Percentiles rank a stretch among this genome's conserved stretches.
Conservation (phyloP, 805 yeast genomes). For the Sungouiella blattae region DNA sequence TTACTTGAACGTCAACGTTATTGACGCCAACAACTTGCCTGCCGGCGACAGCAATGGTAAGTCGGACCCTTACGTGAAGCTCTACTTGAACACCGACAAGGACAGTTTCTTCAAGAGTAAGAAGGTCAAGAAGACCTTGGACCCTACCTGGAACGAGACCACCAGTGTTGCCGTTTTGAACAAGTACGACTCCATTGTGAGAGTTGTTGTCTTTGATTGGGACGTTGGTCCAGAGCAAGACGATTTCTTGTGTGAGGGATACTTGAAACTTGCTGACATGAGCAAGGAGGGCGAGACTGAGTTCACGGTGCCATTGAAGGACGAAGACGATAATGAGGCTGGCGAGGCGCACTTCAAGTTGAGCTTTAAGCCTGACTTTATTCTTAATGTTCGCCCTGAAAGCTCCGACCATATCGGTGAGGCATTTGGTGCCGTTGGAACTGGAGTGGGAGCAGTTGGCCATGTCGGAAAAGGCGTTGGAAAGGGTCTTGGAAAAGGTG, state of each 20-base stretch:
- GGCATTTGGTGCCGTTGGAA: conserved; percentile 42
- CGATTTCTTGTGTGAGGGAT: conserved; percentile 72
- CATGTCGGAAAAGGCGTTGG: conserved; percentile 18
- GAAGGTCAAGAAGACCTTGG: conserved; percentile 77
- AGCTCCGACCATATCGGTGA: conserved; percentile 37
- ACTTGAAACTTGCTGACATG: conserved; percentile 54
- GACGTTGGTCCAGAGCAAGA: conserved; percentile 87
- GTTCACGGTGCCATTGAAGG: conserved; percentile 45
- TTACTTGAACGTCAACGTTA: conserved; percentile 53
- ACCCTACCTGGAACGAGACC: conserved; percentile 86
- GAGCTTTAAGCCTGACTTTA: conserved; percentile 68
- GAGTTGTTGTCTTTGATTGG: conserved; percentile 76
- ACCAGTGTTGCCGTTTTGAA: conserved; percentile 54
- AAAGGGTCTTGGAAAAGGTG: conserved; percentile 25
- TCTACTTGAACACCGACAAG: conserved; percentile 61
- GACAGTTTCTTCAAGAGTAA: conserved; percentile 68
- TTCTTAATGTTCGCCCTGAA: conserved; percentile 42
- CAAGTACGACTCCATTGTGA: conserved; percentile 57
- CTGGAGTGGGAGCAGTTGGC: conserved; percentile 18
- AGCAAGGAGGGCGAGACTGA: conserved; percentile 36
- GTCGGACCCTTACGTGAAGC: conserved; percentile 84
- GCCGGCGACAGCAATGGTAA: conserved; percentile 91
- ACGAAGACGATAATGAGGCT: conserved; percentile 48
- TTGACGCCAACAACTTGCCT: conserved; percentile 64
- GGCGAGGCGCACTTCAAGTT: conserved; percentile 63